These are phyloP conservation scores for Lepiota brunneoincarnata DNA, from an alignment of 768 basidiomycete species.

Conservation along the genomic window DNA sequence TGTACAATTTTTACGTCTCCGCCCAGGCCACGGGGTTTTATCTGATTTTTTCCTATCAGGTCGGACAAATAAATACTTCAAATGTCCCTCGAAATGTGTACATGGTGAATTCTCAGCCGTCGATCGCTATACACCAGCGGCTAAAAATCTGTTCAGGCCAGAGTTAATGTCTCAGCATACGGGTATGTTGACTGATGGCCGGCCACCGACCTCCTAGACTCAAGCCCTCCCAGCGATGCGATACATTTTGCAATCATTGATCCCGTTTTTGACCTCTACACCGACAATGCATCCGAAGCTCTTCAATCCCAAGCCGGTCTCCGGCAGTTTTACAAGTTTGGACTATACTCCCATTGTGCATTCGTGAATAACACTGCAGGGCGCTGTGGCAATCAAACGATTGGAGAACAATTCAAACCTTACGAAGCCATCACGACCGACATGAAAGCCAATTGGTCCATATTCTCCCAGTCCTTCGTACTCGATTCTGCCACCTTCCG, in stretches of 20 bases:
- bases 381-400: constrained; percentile 59
- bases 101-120: constrained; percentile 49
- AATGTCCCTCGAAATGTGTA: constrained; percentile 67
- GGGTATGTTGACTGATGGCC: constrained; percentile 43
- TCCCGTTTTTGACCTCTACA: constrained; percentile 62
- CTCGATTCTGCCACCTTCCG: constrained; percentile 46
- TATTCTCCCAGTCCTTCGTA: constrained; percentile 52
- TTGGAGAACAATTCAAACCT: constrained; percentile 62
- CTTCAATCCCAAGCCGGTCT: constrained; percentile 56
- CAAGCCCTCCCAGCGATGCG: constrained; percentile 39
- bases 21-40: constrained; percentile 12
- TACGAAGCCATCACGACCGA: constrained; percentile 62
- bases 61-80: constrained; percentile 81
- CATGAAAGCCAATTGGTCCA: constrained; percentile 63
- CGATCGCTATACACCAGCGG: background rate
- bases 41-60: constrained; percentile 40
- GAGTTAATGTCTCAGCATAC: constrained; percentile 68
- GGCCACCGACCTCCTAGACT: constrained; percentile 1
- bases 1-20: constrained; percentile 41
- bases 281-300: constrained; percentile 61
- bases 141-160: constrained; percentile 40
- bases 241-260: constrained; percentile 50
- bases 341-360: constrained; percentile 80
- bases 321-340: constrained; percentile 71
- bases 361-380: constrained; percentile 61